Percentiles rank a stretch among this genome's conserved stretches.
Conservation (phyloP, 768 basidiomycete genomes). For the Coprinopsis marcescibilis region DNA sequence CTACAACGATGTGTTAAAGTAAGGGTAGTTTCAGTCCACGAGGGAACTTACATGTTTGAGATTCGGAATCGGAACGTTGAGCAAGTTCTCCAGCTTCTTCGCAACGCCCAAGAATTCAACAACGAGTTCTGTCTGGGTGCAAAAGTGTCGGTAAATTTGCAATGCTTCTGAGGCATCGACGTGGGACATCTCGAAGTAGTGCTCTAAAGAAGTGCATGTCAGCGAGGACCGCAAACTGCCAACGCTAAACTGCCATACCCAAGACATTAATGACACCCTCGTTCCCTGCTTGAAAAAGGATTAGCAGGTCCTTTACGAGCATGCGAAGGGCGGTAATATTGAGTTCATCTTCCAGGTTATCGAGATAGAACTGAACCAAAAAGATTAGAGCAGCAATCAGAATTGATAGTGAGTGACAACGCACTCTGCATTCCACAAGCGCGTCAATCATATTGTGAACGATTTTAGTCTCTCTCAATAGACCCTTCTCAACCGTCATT, state of each 20-base stretch:
- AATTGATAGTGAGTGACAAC: conserved; percentile 23
- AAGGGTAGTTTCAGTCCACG: background rate
- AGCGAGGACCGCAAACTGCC: background rate
- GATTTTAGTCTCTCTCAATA: conserved; percentile 85
- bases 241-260: conserved; percentile 38
- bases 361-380: conserved; percentile 86
- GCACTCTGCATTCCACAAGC: conserved; percentile 80
- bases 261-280: conserved; percentile 86
- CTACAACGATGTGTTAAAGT: conserved; percentile 33
- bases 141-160: conserved; percentile 87
- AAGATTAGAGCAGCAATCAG: conserved; percentile 3
- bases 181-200: conserved; percentile 98
- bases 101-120: conserved; percentile 92
- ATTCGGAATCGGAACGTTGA: conserved; percentile 93
- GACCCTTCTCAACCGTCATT: conserved; percentile 94
- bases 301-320: conserved; percentile 93
- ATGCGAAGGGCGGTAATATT: conserved; percentile 84
- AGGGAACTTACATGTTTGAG: conserved; percentile 68
- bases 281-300: conserved; percentile 93
- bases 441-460: conserved; percentile 89
- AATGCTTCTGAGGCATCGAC: conserved; percentile 85
- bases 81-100: conserved; percentile 84
- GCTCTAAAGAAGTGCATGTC: conserved; percentile 49
- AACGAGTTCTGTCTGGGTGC: conserved; percentile 86
- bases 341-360: conserved; percentile 89